Evolutionary conservation across 805 yeast genomes (phyloP).

Genomic region (Kazachstania bromeliacearum): DNA sequence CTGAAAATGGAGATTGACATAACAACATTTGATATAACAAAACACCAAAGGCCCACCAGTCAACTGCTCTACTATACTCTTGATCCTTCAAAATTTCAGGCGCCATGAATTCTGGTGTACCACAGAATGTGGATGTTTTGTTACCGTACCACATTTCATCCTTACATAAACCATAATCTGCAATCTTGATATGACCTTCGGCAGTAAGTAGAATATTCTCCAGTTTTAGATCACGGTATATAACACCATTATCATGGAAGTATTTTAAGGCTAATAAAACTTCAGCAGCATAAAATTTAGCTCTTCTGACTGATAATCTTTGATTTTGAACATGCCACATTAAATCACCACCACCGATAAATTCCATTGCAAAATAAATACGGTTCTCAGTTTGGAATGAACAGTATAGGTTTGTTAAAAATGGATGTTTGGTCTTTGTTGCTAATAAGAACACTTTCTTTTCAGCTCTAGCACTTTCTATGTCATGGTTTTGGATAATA

Average conservation of each 20-base stretch:
- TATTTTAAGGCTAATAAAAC: slow-evolving; percentile 84
- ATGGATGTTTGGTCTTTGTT: slow-evolving; percentile 85
- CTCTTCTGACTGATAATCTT: slow-evolving; percentile 79
- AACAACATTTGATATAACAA: slow-evolving; percentile 90
- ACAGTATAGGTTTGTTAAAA: slow-evolving; percentile 79
- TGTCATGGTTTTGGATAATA: slow-evolving; percentile 91
- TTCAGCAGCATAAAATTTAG: slow-evolving; percentile 96
- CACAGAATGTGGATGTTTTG: slow-evolving; percentile 92
- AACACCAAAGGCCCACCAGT: slow-evolving; percentile 99
- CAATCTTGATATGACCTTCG: slow-evolving; percentile 91
- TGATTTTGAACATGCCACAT: slow-evolving; percentile 99
- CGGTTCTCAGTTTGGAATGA: slow-evolving; percentile 98
- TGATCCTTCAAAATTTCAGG: slow-evolving; percentile 94
- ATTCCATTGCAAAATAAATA: slow-evolving; percentile 97
- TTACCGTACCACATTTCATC: slow-evolving; percentile 80
- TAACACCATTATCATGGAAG: slow-evolving; percentile 91
- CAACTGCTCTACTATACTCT: slow-evolving; percentile 87
- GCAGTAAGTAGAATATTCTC: slow-evolving; percentile 87
- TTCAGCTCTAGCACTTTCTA: slow-evolving; percentile 89
- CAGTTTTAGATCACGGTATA: slow-evolving; percentile 90
- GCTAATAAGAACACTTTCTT: slow-evolving; percentile 81
- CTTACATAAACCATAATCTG: slow-evolving; percentile 95
- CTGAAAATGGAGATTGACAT: slow-evolving; percentile 94
- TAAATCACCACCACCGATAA: slow-evolving; percentile 93
- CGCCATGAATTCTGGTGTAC: slow-evolving; percentile 99